These are phyloP conservation scores for Apostasia shenzhenica DNA, from an alignment of 106 monocot species.

Conservation along the genomic window DNA sequence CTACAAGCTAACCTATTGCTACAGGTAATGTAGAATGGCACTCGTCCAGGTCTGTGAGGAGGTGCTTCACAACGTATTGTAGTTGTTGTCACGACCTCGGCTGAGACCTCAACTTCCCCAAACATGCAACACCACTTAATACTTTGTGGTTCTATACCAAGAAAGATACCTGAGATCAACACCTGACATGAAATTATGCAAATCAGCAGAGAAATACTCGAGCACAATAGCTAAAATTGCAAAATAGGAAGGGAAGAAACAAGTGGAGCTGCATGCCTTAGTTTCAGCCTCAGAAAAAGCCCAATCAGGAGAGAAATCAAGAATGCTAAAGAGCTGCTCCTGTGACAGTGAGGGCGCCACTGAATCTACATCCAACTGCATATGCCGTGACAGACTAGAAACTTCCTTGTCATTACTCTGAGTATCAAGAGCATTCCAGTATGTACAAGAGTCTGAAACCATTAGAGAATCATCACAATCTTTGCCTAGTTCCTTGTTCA, in stretches of 20 bases:
- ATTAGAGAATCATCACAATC: slow-evolving; percentile 11
- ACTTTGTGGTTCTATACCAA: slow-evolving; percentile 12
- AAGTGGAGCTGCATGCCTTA: slow-evolving; percentile 26
- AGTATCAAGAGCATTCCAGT: slow-evolving; percentile 39
- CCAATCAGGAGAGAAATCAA: slow-evolving; percentile 76
- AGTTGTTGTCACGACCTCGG: slow-evolving; percentile 26
- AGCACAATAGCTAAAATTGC: not conserved
- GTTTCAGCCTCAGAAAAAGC: slow-evolving; percentile 44
- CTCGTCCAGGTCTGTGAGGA: slow-evolving; percentile 30
- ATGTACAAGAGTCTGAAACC: slow-evolving; percentile 33
- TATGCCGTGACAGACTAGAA: slow-evolving; percentile 28
- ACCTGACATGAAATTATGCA: slow-evolving; percentile 17
- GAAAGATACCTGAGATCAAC: slow-evolving; percentile 35
- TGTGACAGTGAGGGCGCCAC: slow-evolving; percentile 46
- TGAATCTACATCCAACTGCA: slow-evolving; percentile 43
- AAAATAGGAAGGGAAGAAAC: not conserved
- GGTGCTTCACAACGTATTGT: slow-evolving; percentile 41
- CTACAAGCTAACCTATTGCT: slow-evolving; percentile 39
- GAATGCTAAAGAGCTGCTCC: slow-evolving; percentile 54
- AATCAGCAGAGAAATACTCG: slow-evolving; percentile 5
- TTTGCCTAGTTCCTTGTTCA: slow-evolving; percentile 5
- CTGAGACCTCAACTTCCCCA: slow-evolving; percentile 41
- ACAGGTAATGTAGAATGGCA: slow-evolving; percentile 46
- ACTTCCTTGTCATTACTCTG: slow-evolving; percentile 34
- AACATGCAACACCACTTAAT: slow-evolving; percentile 50